Evolutionary conservation across 1,139 yeast species (phyloP), one percentile per base, ranked within the genome.

Genomic region (Diutina catenulata): DNA sequence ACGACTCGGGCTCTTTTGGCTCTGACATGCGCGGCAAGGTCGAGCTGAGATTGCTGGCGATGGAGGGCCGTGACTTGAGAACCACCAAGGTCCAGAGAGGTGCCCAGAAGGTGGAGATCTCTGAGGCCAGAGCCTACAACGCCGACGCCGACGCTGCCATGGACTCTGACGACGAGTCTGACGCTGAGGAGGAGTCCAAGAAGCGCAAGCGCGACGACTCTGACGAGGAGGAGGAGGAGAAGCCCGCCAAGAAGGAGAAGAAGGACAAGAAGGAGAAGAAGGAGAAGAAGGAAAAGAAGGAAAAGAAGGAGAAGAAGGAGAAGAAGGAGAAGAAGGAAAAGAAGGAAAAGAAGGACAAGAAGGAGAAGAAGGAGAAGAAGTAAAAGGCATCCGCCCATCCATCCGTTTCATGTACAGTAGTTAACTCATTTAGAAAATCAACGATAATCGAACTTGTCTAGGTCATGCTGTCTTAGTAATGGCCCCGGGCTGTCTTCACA

Each of bases 11-110:
- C 48, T 94, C 87, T 50, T 74, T 88, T 52, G 99, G 99, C 55
- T 70, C 84, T 51, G 84, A 80, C 50, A 91, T 83, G 49, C 80
- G 98, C 67, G 76, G 84, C 50, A 87, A 87, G 72, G 93, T 91
- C 52, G 99, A 91, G 67, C 74, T 84, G 46, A 80, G 98, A 69
- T 76, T 91, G 55, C 84, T 95, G 59, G 86, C 88, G 46, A 72
- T 93, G 51, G 99, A 91, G 68, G 98, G 98, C 49, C 83, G 95
- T 64, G 91, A 81, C 57, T 62, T 81, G 60, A 78, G 91, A 73
- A 79, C 91, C 33, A 80, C 88, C 40, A 79, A 77, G 67, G 74
- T 80, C 47, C 72, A 68, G 37, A 80, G 80, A 62, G 29, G 18
- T 13, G 77, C 76, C 56, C 77, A 80, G 57, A 87, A 86, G 74